Evolutionary conservation across 306 rosid genomes (phyloP), one percentile per base, ranked within the genome.

Genomic region (Acmispon strigosus): DNA sequence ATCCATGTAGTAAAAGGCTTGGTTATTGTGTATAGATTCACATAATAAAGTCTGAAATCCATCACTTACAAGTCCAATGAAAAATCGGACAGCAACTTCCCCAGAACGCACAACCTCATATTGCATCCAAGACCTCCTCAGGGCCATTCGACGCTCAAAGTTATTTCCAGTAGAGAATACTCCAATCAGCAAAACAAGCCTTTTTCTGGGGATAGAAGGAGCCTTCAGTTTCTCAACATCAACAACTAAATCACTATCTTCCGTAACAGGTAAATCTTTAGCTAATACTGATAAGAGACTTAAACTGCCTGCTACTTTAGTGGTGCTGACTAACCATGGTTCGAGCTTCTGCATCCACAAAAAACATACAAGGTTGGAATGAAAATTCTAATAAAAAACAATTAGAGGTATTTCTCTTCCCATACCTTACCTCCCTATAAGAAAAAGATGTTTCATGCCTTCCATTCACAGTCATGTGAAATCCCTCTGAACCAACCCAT

Each of bases 51-150:
- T 20, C 14, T 56, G 61, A 47, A 73, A 53, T 62, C 44, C 44
- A 58, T 73, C 48, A 77, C 97, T 94, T 87, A 94, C 98, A 81
- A 94, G 96, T 67, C 97, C 98, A 65, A 90, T 86, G 79, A 94
- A 90, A 87, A 94, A 94, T 47, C 94, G 88, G 77, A 89, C 96
- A 32, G 89, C 97, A 54, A 94, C 95, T 59, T 84, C 85, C 45
- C 96, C 96, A 9, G 94, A 83, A 45, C 88, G 92, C 57, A 94
- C 90, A 72, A 84, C 89, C 70, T 84, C 80, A 19, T 85, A 89
- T 56, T 90, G 98, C 97, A 94, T 90, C 98, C 98, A 94, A 78
- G 98, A 82, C 81, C 96, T 87, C 86, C 98, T 83, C 32, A 94
- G 62, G 10, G 98, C 98, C 97, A 93, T 93, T 66, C 97, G 84